phyloP scores from a whole-genome alignment of 352 stramenopile species.

The Phytophthora idaei region DNA sequence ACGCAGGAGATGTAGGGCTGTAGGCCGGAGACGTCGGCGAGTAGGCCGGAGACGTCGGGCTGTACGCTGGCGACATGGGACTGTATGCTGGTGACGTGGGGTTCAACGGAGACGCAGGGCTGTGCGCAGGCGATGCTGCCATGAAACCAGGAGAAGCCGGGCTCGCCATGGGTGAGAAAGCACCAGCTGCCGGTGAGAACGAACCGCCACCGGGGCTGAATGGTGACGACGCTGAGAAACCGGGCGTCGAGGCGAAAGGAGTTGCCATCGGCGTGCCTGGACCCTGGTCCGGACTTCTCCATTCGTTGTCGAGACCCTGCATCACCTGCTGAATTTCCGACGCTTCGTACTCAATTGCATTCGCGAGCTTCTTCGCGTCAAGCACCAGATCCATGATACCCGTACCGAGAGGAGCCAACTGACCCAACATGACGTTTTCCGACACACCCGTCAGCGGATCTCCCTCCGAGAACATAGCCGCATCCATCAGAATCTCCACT shows the following conservation, averaged over 20 bases:
- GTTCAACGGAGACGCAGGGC: slow-evolving; percentile 71
- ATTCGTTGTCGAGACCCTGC: slow-evolving; percentile 91
- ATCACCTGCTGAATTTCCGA: slow-evolving; percentile 93
- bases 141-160: slow-evolving; percentile 80
- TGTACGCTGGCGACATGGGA: slow-evolving; percentile 90
- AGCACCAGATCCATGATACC: slow-evolving; percentile 98
- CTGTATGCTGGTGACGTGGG: slow-evolving; percentile 90
- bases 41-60: slow-evolving; percentile 73
- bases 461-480: slow-evolving; percentile 97
- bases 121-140: slow-evolving; percentile 73
- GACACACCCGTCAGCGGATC: slow-evolving; percentile 98
- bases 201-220: slow-evolving; percentile 84
- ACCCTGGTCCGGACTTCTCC: slow-evolving; percentile 81
- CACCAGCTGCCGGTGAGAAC: slow-evolving; percentile 90
- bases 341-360: slow-evolving; percentile 97
- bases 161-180: slow-evolving; percentile 87
- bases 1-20: slow-evolving; percentile 76
- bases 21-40: slow-evolving; percentile 86
- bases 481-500: slow-evolving; percentile 99
- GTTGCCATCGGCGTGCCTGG: slow-evolving; percentile 86
- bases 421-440: slow-evolving; percentile 99
- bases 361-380: slow-evolving; percentile 97
- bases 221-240: slow-evolving; percentile 89
- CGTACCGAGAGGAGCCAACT: slow-evolving; percentile 96
- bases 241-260: slow-evolving; percentile 81